A percentile compares a stretch with the other conserved stretches of the same genome.
Evolutionary conservation across 768 basidiomycete genomes (phyloP).

Genomic region (Candolleomyces efflorescens): DNA sequence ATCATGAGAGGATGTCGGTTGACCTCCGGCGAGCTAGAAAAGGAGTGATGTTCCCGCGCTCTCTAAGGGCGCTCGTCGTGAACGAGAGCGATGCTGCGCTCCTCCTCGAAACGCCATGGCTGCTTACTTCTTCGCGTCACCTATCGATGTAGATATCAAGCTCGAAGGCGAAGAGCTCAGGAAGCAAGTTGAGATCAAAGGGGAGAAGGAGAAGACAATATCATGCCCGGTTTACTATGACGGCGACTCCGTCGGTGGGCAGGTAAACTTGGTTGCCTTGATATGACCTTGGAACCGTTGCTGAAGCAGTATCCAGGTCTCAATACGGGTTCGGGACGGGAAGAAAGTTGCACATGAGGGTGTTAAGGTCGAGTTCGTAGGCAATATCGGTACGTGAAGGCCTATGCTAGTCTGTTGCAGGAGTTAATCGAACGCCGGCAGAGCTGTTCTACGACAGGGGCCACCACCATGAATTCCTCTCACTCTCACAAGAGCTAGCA

Average conservation of each 20-base stretch:
- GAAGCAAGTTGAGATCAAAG: conserved; percentile 87
- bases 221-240: conserved; percentile 94
- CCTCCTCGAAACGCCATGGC: conserved; percentile 46
- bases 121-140: conserved; percentile 87
- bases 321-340: conserved; percentile 87
- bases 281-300: background rate
- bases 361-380: conserved; percentile 96
- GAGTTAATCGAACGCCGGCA: conserved; percentile 19
- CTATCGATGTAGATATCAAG: conserved; percentile 88
- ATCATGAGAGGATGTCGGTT: too few relatives aligned
- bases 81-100: background rate
- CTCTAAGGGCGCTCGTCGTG: background rate
- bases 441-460: conserved; percentile 96
- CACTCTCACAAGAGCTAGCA: conserved; percentile 91
- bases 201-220: conserved; percentile 80
- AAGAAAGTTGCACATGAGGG: conserved; percentile 95
- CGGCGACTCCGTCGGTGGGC: conserved; percentile 86
- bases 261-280: conserved; percentile 44
- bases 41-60: background rate
- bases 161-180: conserved; percentile 83
- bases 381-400: conserved; percentile 75
- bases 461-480: conserved; percentile 97
- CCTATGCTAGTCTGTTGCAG: background rate
- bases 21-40: too few relatives aligned
- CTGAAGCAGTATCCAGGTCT: conserved; percentile 46